Percentiles rank a stretch among this genome's conserved stretches.
These are phyloP conservation scores for Vanderwaltozyma verrucispora DNA, from an alignment of 805 yeast species.

Conservation along the genomic window DNA sequence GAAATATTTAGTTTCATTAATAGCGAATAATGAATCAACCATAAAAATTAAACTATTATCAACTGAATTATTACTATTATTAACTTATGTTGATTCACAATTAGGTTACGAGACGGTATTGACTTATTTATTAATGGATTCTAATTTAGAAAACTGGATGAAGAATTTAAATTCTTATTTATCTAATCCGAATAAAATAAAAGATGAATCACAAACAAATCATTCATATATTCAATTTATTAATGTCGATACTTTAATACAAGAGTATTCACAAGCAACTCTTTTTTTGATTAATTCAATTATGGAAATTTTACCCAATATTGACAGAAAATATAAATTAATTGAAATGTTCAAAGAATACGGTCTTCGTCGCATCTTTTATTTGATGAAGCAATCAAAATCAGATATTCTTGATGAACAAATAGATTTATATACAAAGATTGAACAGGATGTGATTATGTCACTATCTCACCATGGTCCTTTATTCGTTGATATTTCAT, in stretches of 20 bases:
- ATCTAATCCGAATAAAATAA: background rate
- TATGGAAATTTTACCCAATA: slow-evolving; percentile 32
- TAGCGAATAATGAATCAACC: slow-evolving; percentile 6
- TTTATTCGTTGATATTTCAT: slow-evolving; percentile 13
- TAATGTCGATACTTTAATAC: background rate
- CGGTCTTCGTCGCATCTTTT: slow-evolving; percentile 45
- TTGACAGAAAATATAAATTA: slow-evolving; percentile 38
- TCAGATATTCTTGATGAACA: slow-evolving; percentile 55
- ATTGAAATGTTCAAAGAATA: slow-evolving; percentile 49
- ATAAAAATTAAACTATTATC: slow-evolving; percentile 15
- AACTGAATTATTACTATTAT: slow-evolving; percentile 16
- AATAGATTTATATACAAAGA: slow-evolving; percentile 40
- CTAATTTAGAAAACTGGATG: slow-evolving; percentile 8
- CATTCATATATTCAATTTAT: slow-evolving; percentile 1
- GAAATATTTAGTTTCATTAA: slow-evolving; percentile 9
- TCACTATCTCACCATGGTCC: slow-evolving; percentile 28
- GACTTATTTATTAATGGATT: slow-evolving; percentile 2
- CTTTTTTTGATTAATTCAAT: slow-evolving; percentile 54
- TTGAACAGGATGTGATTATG: slow-evolving; percentile 29
- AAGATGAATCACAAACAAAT: background rate
- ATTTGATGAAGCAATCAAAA: slow-evolving; percentile 40
- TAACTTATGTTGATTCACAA: slow-evolving; percentile 21
- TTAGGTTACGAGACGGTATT: slow-evolving; percentile 18
- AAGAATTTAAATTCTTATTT: slow-evolving; percentile 4
- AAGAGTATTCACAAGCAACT: slow-evolving; percentile 1